Base-by-base conservation (phyloP, 2,329 filamentous ascomycete genomes). In the Corniculantispora saksenae region DNA sequence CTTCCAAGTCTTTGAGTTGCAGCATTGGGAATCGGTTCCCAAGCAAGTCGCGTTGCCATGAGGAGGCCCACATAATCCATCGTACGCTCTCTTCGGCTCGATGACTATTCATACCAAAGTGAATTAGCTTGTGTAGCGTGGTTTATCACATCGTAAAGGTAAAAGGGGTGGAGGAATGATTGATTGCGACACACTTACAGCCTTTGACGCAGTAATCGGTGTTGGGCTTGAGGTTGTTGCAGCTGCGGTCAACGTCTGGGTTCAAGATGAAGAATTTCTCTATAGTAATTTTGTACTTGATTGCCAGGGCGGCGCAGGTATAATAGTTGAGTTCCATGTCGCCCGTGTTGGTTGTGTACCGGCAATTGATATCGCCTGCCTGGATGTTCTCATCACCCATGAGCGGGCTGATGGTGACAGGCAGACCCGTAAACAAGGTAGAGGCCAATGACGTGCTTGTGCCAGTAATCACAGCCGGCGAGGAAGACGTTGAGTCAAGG, bases 161-260 rank as follows among this genome's bases (percentile, higher is more conserved):
- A 7, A 38, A 38, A 38, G 13, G 35, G 15, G 47, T 10, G 19
- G n/a, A 25, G 12, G 21, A 50, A 50, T 9, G 50, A 29, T 17
- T 21, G 27, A 43, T 32, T n/a, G 25, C 9, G 10, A n/a, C 17
- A 2, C 53, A 68, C 72, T 71, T 67, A 76, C 74, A 75, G 56
- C 74, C 73, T 27, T 63, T 61, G 12, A 76, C 69, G 62, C 73
- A 75, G 58, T 76, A 76, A 15, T 67, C 59, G 0, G 70, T 73
- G 21, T 70, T 58, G 1, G 72, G 69, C 59, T 71, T 47, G 53
- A 76, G 70, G 55, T 69, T 73, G 15, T 54, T 50, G 64, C 74
- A 76, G 57, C 72, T 69, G 43, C 17, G 53, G 15, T 72, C 56
- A 12, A 76, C 17, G 2, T 58, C 35, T 17, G 73, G 72, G 63